These are phyloP conservation scores for Dentipellis sp. DNA, from an alignment of 768 basidiomycete genomes.

Conservation along the genomic window DNA sequence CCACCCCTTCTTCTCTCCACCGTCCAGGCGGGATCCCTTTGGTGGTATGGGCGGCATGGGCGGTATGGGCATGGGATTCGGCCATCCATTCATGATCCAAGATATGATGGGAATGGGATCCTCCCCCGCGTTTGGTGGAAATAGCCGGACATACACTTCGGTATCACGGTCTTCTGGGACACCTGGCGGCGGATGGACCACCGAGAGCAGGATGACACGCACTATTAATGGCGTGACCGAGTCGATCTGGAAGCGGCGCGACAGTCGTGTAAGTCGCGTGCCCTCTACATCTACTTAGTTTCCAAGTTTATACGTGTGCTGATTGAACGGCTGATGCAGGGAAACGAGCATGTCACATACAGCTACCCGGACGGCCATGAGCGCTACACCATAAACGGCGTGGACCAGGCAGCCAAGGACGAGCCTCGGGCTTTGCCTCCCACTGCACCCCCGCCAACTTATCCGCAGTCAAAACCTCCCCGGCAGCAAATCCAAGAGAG, in stretches of 20 bases:
- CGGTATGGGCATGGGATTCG: conserved; percentile 3
- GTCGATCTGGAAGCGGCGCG: conserved; percentile 42
- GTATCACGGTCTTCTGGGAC: conserved; percentile 17
- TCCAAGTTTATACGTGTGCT: conserved; percentile 9
- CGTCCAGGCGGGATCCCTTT: conserved; percentile 7
- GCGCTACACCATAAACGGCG: conserved; percentile 58
- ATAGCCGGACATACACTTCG: conserved; percentile 17
- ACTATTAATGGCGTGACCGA: conserved; percentile 64
- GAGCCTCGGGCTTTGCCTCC: not conserved
- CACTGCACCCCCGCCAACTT: not conserved
- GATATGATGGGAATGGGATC: conserved; percentile 3
- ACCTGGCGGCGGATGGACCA: conserved; percentile 34
- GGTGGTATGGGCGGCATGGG: conserved; percentile 2
- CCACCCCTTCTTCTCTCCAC: not conserved
- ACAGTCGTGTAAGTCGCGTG: conserved; percentile 42
- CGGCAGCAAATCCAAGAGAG: too few relatives aligned
- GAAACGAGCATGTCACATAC: conserved; percentile 65
- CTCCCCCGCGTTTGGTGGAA: not conserved
- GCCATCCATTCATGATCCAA: conserved; percentile 8
- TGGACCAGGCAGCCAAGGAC: conserved; percentile 26
- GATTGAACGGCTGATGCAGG: conserved; percentile 29
- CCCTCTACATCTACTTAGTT: not conserved
- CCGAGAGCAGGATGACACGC: conserved; percentile 47
- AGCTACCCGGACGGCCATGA: conserved; percentile 60
- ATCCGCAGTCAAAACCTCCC: not conserved